These are phyloP conservation scores for Coemansia sp. DNA, from an alignment of 192 early-diverging fungal genomes.

Conservation along the genomic window DNA sequence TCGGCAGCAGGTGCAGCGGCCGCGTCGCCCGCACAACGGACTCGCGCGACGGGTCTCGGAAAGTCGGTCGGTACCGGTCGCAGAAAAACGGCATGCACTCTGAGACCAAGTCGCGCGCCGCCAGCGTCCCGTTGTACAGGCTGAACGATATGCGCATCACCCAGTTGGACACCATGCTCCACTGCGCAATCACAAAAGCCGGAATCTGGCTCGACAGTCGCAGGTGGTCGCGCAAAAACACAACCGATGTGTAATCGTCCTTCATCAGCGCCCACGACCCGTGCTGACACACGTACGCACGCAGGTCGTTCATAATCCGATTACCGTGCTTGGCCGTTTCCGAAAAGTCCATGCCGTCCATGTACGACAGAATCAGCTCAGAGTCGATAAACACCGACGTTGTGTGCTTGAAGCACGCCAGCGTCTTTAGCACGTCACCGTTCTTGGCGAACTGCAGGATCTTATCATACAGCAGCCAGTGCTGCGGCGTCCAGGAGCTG, in stretches of 20 bases:
- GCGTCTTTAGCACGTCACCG: conserved; percentile 16
- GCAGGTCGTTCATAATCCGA: conserved; percentile 43
- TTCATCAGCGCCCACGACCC: conserved; percentile 52
- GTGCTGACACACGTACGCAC: conserved; percentile 39
- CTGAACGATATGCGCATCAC: conserved; percentile 42
- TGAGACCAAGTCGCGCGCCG: conserved; percentile 44
- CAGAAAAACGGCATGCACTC: conserved; percentile 43
- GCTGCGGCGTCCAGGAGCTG: conserved; percentile 37
- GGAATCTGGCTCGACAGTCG: conserved; percentile 35
- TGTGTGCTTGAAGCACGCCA: conserved; percentile 38
- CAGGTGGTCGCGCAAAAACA: conserved; percentile 43
- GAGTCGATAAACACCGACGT: conserved; percentile 51
- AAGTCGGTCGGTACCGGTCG: conserved; percentile 33
- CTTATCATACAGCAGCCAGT: conserved; percentile 34
- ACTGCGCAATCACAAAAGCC: conserved; percentile 38
- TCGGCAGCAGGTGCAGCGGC: conserved; percentile 48
- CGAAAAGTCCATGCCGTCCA: conserved; percentile 47
- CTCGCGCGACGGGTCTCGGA: conserved; percentile 25
- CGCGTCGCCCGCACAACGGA: conserved; percentile 41
- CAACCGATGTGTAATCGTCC: conserved; percentile 32
- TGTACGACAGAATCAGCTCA: conserved; percentile 33
- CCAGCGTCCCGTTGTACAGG: conserved; percentile 45
- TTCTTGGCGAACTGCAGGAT: conserved; percentile 24
- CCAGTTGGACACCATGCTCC: conserved; percentile 53
- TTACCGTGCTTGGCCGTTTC: conserved; percentile 36